phyloP scores from a whole-genome alignment of 768 basidiomycete genomes.

The Amanita subjunquillea region DNA sequence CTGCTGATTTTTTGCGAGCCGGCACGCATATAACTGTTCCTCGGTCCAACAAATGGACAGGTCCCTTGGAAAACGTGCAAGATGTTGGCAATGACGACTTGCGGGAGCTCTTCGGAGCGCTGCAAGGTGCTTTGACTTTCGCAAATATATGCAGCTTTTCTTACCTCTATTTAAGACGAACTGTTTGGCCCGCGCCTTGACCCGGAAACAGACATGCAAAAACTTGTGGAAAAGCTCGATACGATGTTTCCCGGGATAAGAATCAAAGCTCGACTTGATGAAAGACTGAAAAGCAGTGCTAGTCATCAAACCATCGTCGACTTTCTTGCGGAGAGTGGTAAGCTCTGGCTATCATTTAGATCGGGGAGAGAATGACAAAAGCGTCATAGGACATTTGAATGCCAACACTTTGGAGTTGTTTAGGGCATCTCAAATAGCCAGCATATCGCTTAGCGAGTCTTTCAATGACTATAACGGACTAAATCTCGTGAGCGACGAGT shows the following conservation, averaged over 20 bases:
- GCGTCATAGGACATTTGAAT: conserved; percentile 34
- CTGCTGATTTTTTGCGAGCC: neutral
- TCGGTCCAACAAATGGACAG: neutral
- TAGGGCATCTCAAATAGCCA: conserved; percentile 32
- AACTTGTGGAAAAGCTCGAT: conserved; percentile 29
- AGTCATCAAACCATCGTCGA: conserved; percentile 34
- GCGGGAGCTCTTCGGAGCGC: neutral
- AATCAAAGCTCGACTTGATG: conserved; percentile 29
- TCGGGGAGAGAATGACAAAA: neutral
- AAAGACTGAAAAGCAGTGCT: conserved; percentile 11
- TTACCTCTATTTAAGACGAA: conserved; percentile 19
- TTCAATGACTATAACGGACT: conserved; percentile 37
- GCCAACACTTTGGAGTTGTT: conserved; percentile 32
- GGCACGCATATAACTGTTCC: neutral
- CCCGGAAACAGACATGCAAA: conserved; percentile 26
- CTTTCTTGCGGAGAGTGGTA: conserved; percentile 28
- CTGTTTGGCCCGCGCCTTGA: conserved; percentile 31
- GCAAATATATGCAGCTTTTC: neutral
- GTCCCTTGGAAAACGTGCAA: neutral
- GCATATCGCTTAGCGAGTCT: conserved; percentile 36
- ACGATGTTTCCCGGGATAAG: conserved; percentile 36
- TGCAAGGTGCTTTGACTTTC: conserved; percentile 1
- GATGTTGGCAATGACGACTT: neutral
- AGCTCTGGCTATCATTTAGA: neutral
- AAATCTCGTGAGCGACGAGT: conserved; percentile 32